These are phyloP conservation scores for Ampelocalamus luodianensis DNA, from an alignment of 176 grass and related monocot species.

Conservation along the genomic window DNA sequence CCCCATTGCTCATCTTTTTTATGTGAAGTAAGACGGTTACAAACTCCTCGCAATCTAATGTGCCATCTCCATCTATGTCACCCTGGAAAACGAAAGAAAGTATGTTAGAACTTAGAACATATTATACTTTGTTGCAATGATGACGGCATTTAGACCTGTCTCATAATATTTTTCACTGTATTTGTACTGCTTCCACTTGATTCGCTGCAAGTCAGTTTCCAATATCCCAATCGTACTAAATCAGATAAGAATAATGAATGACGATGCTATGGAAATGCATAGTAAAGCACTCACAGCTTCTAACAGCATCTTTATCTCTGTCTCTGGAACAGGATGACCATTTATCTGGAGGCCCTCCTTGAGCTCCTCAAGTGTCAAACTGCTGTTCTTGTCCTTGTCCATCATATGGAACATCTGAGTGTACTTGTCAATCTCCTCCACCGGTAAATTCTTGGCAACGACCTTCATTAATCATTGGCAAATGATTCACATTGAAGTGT, in stretches of 20 bases:
- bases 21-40: constrained; percentile 86
- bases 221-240: constrained; percentile 10
- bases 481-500: constrained; percentile 14
- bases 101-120: constrained; percentile 27
- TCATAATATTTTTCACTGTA: background rate
- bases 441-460: constrained; percentile 65
- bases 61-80: constrained; percentile 72
- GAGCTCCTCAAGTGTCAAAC: constrained; percentile 74
- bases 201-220: constrained; percentile 24
- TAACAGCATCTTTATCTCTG: constrained; percentile 78
- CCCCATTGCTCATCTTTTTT: constrained; percentile 77
- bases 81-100: constrained; percentile 54
- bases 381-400: constrained; percentile 74
- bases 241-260: constrained; percentile 14
- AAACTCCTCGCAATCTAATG: constrained; percentile 84
- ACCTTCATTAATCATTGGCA: constrained; percentile 58
- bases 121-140: constrained; percentile 37
- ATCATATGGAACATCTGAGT: constrained; percentile 83
- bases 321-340: constrained; percentile 60
- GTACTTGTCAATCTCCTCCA: constrained; percentile 66
- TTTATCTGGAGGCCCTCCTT: constrained; percentile 70
- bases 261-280: background rate
- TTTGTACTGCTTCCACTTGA: constrained; percentile 25
- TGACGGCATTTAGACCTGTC: background rate
- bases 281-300: constrained; percentile 69